These are phyloP conservation scores for Zygosaccharomyces gambellarensis DNA, from an alignment of 805 yeast genomes.

Conservation along the genomic window DNA sequence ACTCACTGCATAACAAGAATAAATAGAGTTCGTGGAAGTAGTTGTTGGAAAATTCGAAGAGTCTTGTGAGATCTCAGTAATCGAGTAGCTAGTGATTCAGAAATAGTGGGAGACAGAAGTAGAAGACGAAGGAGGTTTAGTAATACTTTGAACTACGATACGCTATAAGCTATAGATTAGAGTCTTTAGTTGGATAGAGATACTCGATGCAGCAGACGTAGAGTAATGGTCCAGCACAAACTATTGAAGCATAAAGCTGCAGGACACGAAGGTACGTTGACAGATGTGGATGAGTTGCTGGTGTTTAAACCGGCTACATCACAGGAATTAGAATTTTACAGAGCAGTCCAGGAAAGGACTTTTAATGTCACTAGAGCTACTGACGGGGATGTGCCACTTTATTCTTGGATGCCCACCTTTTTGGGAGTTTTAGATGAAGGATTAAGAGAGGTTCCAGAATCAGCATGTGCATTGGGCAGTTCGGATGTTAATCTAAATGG, in stretches of 20 bases:
- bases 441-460: slow-evolving; percentile 6
- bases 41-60: background rate
- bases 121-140: background rate
- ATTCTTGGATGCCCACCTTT: slow-evolving; percentile 30
- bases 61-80: background rate
- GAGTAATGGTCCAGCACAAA: slow-evolving; percentile 4
- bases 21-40: background rate
- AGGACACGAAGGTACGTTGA: slow-evolving; percentile 80
- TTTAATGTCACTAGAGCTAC: slow-evolving; percentile 15
- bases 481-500: background rate
- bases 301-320: slow-evolving; percentile 64
- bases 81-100: background rate
- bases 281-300: slow-evolving; percentile 57
- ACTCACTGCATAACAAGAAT: background rate
- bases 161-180: background rate
- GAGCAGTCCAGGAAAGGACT: slow-evolving; percentile 15
- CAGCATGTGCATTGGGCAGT: background rate
- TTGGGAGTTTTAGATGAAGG: slow-evolving; percentile 30
- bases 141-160: background rate
- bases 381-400: slow-evolving; percentile 24
- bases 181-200: background rate
- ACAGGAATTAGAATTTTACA: slow-evolving; percentile 76
- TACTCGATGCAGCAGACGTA: slow-evolving; percentile 3
- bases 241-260: slow-evolving; percentile 67
- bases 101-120: background rate